Conservation (phyloP, 768 basidiomycete species). For the Termitomyces heimii region DNA sequence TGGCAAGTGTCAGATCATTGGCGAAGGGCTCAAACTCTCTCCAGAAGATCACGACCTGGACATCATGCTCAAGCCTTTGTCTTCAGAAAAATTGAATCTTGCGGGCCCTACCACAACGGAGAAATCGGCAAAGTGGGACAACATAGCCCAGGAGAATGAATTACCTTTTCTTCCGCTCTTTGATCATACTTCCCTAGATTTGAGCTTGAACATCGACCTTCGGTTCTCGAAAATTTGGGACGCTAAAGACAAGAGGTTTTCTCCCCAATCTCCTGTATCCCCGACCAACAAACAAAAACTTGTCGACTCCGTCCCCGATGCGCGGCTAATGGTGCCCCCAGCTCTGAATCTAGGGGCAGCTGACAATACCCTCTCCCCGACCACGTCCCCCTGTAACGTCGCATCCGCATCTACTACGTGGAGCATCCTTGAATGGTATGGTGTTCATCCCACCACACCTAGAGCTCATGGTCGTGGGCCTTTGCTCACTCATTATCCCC, state of each 20-base stretch:
- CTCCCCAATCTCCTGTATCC: constrained; percentile 7
- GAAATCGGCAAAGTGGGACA: constrained; percentile 6
- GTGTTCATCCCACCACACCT: constrained; percentile 10
- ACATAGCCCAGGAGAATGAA: constrained; percentile 4
- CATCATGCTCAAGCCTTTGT: constrained; percentile 9
- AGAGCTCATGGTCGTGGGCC: constrained; percentile 3
- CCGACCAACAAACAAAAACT: not conserved
- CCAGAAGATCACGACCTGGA: constrained; percentile 12
- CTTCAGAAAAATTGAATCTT: constrained; percentile 7
- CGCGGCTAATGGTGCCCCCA: not conserved
- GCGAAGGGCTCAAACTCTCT: constrained; percentile 3
- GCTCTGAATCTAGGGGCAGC: constrained; percentile 5
- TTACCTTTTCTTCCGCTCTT: constrained; percentile 8
- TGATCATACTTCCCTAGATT: constrained; percentile 7
- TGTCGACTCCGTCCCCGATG: not conserved
- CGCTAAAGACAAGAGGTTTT: constrained; percentile 8
- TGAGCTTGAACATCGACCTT: constrained; percentile 13
- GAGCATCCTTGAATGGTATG: constrained; percentile 19
- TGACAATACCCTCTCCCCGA: constrained; percentile 5
- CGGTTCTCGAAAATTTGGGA: constrained; percentile 14
- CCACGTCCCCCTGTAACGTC: constrained; percentile 8
- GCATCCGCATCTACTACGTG: constrained; percentile 18
- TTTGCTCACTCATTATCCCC: constrained; percentile 7
- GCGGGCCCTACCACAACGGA: not conserved
- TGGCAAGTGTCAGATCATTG: constrained; percentile 15